phyloP scores from a whole-genome alignment of 2,329 filamentous ascomycete species.

The Hymenoscyphus linearis region DNA sequence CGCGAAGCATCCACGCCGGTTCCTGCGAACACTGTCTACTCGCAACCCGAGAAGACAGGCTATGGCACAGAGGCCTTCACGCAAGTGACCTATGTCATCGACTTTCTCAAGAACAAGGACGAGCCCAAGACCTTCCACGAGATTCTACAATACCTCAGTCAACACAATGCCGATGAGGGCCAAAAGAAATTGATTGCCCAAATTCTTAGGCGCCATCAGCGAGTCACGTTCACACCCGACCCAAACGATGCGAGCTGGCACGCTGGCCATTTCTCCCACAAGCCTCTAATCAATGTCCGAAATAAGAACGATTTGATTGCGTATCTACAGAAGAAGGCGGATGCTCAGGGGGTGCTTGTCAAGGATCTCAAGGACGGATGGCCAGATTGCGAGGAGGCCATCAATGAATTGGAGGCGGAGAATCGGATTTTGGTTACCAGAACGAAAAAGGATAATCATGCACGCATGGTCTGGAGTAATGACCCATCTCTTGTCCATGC shows the following conservation, averaged over 20 bases:
- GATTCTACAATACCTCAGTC: slow-evolving; percentile 74
- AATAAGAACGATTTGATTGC: slow-evolving; percentile 71
- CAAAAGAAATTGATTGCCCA: slow-evolving; percentile 60
- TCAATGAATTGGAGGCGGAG: slow-evolving; percentile 71
- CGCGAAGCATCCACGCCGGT: slow-evolving; percentile 38
- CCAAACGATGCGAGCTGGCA: slow-evolving; percentile 61
- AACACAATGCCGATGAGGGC: slow-evolving; percentile 56
- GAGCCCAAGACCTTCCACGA: slow-evolving; percentile 66
- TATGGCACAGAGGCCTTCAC: slow-evolving; percentile 79
- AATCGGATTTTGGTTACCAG: slow-evolving; percentile 80
- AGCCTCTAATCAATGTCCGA: slow-evolving; percentile 77
- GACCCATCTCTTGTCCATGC: slow-evolving; percentile 69
- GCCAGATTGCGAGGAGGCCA: slow-evolving; percentile 74
- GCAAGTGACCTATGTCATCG: slow-evolving; percentile 80
- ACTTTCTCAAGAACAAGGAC: slow-evolving; percentile 71
- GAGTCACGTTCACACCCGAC: slow-evolving; percentile 53
- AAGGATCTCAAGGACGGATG: slow-evolving; percentile 95
- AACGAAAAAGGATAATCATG: slow-evolving; percentile 86
- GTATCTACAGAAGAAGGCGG: slow-evolving; percentile 75
- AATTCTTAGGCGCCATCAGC: slow-evolving; percentile 61
- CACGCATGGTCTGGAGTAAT: slow-evolving; percentile 84
- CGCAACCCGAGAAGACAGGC: slow-evolving; percentile 70
- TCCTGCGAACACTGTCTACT: slow-evolving; percentile 56
- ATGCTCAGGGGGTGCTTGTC: slow-evolving; percentile 74
- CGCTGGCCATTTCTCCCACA: slow-evolving; percentile 73